These are phyloP conservation scores for Penicillium desertorum DNA, from an alignment of 495 filamentous ascomycete genomes.

Conservation along the genomic window DNA sequence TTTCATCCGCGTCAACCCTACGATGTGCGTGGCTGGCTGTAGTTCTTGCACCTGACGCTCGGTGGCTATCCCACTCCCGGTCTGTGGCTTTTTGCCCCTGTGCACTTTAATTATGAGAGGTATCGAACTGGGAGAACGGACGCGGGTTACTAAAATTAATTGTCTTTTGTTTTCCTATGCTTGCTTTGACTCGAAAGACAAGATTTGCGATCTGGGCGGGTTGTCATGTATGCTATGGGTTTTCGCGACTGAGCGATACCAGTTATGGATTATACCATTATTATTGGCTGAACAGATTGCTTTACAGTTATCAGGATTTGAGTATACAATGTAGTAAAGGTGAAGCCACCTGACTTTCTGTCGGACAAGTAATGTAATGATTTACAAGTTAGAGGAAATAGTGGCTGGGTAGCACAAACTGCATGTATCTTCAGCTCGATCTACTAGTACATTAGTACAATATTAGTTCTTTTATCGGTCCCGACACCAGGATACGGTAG, in stretches of 20 bases:
- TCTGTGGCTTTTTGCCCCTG: neutral
- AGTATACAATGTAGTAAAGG: neutral
- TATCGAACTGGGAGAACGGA: neutral
- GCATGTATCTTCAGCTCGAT: neutral
- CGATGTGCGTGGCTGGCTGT: slow-evolving; percentile 27
- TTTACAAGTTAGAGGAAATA: neutral
- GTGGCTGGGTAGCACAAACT: neutral
- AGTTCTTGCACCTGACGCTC: slow-evolving; percentile 13
- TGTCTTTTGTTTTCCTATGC: neutral
- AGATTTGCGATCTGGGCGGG: slow-evolving; percentile 10
- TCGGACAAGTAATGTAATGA: neutral
- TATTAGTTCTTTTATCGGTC: neutral
- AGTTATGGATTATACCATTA: slow-evolving; percentile 9
- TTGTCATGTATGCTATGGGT: slow-evolving; percentile 7
- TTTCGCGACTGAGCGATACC: slow-evolving; percentile 1
- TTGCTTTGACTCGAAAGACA: slow-evolving; percentile 10
- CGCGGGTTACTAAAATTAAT: slow-evolving; percentile 6
- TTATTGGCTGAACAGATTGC: neutral
- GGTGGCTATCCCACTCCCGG: neutral
- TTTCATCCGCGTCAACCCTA: slow-evolving; percentile 21
- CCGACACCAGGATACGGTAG: neutral
- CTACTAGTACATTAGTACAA: neutral
- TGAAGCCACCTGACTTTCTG: neutral
- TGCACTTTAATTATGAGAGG: neutral
- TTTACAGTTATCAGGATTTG: neutral